Evolutionary conservation across 2,329 filamentous ascomycete species (phyloP), one percentile per base, ranked within the genome.

Genomic region (Aspergillus vadensis): DNA sequence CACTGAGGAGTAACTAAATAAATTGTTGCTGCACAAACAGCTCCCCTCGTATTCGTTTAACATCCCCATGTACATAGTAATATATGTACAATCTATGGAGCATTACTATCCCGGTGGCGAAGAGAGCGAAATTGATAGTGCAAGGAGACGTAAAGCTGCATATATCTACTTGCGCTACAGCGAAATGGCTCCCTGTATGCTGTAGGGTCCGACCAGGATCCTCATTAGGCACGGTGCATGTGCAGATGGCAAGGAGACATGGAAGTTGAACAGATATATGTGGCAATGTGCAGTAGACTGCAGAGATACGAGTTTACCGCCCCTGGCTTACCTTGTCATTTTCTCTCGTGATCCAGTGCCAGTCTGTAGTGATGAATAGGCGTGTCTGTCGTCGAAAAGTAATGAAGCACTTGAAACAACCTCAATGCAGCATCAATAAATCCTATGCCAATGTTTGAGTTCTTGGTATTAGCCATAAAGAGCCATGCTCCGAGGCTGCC

Each of bases 121-220:
- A 17, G 14, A 36, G 12, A 14, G 38, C 41, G 23, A 23, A 15
- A 30, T 25, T 53, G 32, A 41, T 23, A 12, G 21, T 53, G 51
- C 21, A 53, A 53, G 51, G 51, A 53, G 17, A 41, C 51, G 32
- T 53, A 53, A 53, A 53, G 36, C 10, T 53, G 51, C 51, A 53
- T 25, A 12, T 36, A 36, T 14, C 32, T 53, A 17, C 51, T 25
- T 41, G 4, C 51, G 51, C 32, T 9, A 30, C 21, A 52, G 27
- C n/a, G 5, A 36, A 15, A 36, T 36, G 7, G n/a, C 5, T 17
- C 50, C 27, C 50, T 19, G 17, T 52, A 39, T 39, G 32, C 21
- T 23, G 51, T 25, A 39, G 51, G 51, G 36, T 53, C 21, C 32
- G 38, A 39, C 51, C 19, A 39, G 32, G 36, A 21, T n/a, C n/a